phyloP scores from a whole-genome alignment of 2,329 filamentous ascomycete species.

The Stemphylium beticola region DNA sequence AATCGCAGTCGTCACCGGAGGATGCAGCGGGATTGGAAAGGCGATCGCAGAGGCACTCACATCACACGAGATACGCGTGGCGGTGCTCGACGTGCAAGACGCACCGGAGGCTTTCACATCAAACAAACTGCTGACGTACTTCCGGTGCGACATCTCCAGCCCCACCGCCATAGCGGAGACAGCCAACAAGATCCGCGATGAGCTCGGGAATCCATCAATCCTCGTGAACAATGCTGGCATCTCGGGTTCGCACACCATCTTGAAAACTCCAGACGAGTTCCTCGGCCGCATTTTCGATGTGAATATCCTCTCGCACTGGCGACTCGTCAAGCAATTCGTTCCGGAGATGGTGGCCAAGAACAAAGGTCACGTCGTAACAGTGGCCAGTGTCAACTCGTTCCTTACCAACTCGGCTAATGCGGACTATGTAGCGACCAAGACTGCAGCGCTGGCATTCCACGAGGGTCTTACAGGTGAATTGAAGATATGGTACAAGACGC shows the following conservation, averaged over 20 bases:
- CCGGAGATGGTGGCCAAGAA: conserved; percentile 26
- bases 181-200: conserved; percentile 13
- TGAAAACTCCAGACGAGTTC: conserved; percentile 7
- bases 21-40: conserved; percentile 22
- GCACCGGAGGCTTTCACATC: conserved; percentile 6
- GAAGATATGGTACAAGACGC: conserved; percentile 39
- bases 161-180: conserved; percentile 11
- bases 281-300: conserved; percentile 21
- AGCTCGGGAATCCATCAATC: conserved; percentile 22
- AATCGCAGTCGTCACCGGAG: conserved; percentile 25
- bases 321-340: conserved; percentile 25
- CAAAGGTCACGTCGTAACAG: conserved; percentile 29
- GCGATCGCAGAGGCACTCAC: conserved; percentile 19
- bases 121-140: conserved; percentile 19
- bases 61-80: conserved; percentile 15
- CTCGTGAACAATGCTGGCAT: conserved; percentile 35
- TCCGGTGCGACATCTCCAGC: conserved; percentile 25
- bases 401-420: conserved; percentile 17
- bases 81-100: conserved; percentile 21
- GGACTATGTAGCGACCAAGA: conserved; percentile 27
- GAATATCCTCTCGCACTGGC: conserved; percentile 26
- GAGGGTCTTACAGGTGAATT: conserved; percentile 42
- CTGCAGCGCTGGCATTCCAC: conserved; percentile 23
- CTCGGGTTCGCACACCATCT: conserved; percentile 14
- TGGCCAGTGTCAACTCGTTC: conserved; percentile 26